phyloP scores from a whole-genome alignment of 768 basidiomycete genomes.

The Mycena vulgaris region DNA sequence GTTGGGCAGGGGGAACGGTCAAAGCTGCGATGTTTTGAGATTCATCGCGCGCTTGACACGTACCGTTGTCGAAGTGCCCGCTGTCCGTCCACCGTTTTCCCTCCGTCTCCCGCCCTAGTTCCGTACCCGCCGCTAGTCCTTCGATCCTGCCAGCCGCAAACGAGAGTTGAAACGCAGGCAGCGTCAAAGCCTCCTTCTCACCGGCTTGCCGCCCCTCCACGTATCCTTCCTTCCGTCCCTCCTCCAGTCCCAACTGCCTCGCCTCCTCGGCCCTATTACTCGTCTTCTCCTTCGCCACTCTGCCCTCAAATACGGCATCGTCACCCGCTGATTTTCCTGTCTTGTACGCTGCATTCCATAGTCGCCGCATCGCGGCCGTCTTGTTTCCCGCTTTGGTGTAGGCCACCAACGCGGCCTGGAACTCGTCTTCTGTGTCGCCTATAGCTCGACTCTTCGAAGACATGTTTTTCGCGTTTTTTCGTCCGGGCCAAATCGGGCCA shows the following conservation, averaged over 20 bases:
- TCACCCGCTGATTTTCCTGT: background rate
- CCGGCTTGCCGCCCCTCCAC: slow-evolving; percentile 5
- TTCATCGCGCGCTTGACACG: background rate
- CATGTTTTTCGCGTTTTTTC: slow-evolving; percentile 13
- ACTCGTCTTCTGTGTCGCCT: slow-evolving; percentile 3
- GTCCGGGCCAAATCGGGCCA: background rate
- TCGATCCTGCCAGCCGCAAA: slow-evolving; percentile 10
- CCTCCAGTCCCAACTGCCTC: background rate
- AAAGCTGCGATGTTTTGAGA: background rate
- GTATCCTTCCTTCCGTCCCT: background rate
- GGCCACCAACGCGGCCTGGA: slow-evolving; percentile 8
- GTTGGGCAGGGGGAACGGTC: background rate
- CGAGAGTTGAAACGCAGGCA: background rate
- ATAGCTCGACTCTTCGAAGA: slow-evolving; percentile 5
- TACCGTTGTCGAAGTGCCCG: slow-evolving; percentile 9
- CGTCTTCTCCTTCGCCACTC: background rate
- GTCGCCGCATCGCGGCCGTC: slow-evolving; percentile 10
- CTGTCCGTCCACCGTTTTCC: background rate
- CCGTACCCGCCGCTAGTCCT: background rate
- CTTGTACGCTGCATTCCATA: slow-evolving; percentile 11
- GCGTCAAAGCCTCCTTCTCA: slow-evolving; percentile 1
- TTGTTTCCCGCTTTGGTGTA: slow-evolving; percentile 17
- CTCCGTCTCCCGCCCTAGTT: background rate
- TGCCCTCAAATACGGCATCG: background rate
- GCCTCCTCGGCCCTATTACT: background rate